Conservation (phyloP, 371 early-diverging fungal species). For the Mucor circinelloides region DNA sequence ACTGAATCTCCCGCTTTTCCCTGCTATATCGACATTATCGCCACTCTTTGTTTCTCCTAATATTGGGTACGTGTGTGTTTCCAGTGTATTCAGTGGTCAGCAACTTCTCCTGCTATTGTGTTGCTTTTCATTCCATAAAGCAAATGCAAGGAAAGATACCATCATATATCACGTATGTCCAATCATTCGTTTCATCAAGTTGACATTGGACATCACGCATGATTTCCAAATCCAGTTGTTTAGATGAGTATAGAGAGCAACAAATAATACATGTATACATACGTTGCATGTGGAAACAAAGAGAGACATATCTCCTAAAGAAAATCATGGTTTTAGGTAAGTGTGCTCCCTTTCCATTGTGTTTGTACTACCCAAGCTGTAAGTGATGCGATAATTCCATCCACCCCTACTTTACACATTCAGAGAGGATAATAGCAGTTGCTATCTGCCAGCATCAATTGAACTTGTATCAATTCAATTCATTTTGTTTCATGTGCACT, state of each 20-base stretch:
- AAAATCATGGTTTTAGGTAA: neutral
- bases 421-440: neutral
- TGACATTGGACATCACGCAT: slow-evolving; percentile 2
- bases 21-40: neutral
- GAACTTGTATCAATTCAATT: neutral
- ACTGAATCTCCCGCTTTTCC: neutral
- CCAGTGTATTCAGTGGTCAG: neutral
- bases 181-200: neutral
- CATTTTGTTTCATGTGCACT: neutral
- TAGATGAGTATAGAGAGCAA: neutral
- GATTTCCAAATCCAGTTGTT: neutral
- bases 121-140: neutral
- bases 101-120: neutral
- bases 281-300: neutral
- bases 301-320: neutral
- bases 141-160: neutral
- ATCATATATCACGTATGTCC: neutral
- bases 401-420: neutral
- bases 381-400: neutral
- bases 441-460: neutral
- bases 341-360: neutral
- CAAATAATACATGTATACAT: neutral
- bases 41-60: neutral
- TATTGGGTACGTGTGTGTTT: neutral
- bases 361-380: neutral